Base-by-base conservation (phyloP, 169 alveolate genomes). In the Eimeria falciformis region DNA sequence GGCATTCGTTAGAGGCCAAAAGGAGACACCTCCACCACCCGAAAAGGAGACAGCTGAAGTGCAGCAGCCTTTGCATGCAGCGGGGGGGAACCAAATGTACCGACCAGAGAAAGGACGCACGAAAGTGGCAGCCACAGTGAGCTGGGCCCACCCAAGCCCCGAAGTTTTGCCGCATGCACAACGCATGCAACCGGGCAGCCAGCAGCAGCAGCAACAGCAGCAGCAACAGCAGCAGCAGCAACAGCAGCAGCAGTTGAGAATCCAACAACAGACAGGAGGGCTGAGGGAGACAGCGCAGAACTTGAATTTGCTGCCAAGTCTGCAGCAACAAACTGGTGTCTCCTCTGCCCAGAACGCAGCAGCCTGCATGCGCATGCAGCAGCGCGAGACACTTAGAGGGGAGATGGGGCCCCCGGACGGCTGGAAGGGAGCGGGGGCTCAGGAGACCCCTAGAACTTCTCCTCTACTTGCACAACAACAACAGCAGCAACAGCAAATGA, bases 61-160 rank as follows among this genome's bases (percentile, higher is more conserved):
- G 66, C 46, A 46, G 50, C 21, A 46, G 27, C 7, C 25, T 18
- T 3, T 56, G 5, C 77, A 27, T 3, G 55, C 21, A 27, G 88
- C 53, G 53, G 21, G 71, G 71, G n/a, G n/a, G n/a, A n/a, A n/a
- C n/a, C n/a, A n/a, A n/a, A n/a, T n/a, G n/a, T n/a, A n/a, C n/a
- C n/a, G n/a, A n/a, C n/a, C n/a, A n/a, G n/a, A n/a, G n/a, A n/a
- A n/a, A n/a, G n/a, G n/a, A n/a, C n/a, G n/a, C n/a, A n/a, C n/a
- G n/a, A n/a, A n/a, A n/a, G n/a, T n/a, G n/a, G 45, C 27, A 18
- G 56, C 89, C 25, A 55, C 89, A 81, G 89, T 55, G 75, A 5
- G 23, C 53, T 55, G 89, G 75, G 89, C 77, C 45, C 75, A 53
- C 43, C 27, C 53, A 53, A 5, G 50, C 18, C 77, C 45, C 25